Evolutionary conservation across 78 protist genomes (phyloP).

Genomic region (Carpediemonas membranifera): DNA sequence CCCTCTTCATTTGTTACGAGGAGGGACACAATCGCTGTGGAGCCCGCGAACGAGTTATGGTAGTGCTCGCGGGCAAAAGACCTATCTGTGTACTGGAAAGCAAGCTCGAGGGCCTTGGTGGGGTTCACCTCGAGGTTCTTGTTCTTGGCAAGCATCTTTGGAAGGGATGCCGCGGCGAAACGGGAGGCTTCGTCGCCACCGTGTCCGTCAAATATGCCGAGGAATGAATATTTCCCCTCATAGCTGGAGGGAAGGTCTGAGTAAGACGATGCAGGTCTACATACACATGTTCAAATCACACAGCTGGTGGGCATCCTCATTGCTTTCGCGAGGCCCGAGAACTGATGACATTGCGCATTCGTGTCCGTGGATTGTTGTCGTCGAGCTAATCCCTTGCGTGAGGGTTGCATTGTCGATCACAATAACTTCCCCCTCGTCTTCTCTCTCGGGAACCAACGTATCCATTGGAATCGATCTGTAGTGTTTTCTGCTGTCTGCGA

Average conservation of each 20-base stretch:
- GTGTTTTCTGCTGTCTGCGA: too few species aligned
- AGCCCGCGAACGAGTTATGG: conserved; percentile 44
- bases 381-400: too few species aligned
- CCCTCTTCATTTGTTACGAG: conserved; percentile 39
- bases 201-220: conserved; percentile 61
- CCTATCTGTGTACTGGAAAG: neutral
- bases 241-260: neutral
- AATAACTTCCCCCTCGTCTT: too few species aligned
- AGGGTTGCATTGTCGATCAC: too few species aligned
- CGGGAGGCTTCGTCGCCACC: conserved; percentile 52
- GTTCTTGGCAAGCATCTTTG: conserved; percentile 20
- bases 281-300: too few species aligned
- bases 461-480: too few species aligned
- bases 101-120: neutral
- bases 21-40: conserved; percentile 50
- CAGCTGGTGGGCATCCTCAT: too few species aligned
- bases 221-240: neutral
- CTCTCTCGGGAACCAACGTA: too few species aligned
- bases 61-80: neutral
- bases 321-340: too few species aligned
- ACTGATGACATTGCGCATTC: too few species aligned
- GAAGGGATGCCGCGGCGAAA: conserved; percentile 24
- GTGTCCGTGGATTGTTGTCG: too few species aligned
- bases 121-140: conserved; percentile 10
- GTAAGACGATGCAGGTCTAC: too few species aligned